Percentiles rank a stretch among this genome's conserved stretches.
These are phyloP conservation scores for Cladobotryum mycophilum DNA, from an alignment of 2,329 filamentous ascomycete genomes.

Conservation along the genomic window DNA sequence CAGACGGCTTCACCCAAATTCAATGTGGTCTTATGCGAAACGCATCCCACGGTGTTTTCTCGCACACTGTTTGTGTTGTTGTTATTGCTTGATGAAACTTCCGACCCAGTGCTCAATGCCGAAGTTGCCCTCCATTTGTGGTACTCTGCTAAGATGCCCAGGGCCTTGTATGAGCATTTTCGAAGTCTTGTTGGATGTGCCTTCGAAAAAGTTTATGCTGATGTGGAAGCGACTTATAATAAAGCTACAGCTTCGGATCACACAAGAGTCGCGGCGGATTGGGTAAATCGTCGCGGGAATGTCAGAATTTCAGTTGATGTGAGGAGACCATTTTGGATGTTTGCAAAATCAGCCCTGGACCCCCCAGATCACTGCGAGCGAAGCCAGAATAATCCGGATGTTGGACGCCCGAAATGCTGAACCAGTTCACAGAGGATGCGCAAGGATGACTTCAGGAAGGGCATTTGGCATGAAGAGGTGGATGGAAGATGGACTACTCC, in stretches of 20 bases:
- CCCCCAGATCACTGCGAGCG: too few relatives aligned
- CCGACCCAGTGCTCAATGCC: constrained; percentile 15
- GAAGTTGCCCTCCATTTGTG: constrained; percentile 20
- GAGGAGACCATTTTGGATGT: too few relatives aligned
- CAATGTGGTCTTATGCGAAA: constrained; percentile 11
- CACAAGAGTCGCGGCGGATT: too few relatives aligned
- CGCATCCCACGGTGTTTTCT: background rate
- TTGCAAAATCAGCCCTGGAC: too few relatives aligned
- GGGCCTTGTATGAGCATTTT: constrained; percentile 9
- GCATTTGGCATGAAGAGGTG: constrained; percentile 14
- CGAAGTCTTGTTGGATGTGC: constrained; percentile 5
- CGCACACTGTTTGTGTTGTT: constrained; percentile 13
- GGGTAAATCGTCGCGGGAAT: too few relatives aligned
- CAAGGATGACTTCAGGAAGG: constrained; percentile 16
- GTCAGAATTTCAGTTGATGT: too few relatives aligned
- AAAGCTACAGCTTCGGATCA: too few relatives aligned
- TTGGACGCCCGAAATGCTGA: constrained; percentile 12
- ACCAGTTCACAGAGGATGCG: background rate
- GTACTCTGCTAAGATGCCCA: constrained; percentile 21
- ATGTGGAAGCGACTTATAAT: background rate
- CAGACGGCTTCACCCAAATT: constrained; percentile 14
- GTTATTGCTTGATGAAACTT: constrained; percentile 8
- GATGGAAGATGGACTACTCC: constrained; percentile 18
- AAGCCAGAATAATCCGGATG: background rate
- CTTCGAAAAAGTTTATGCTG: background rate